Base-by-base conservation (phyloP, 345 rosid genomes). In the Brassica cretica region DNA sequence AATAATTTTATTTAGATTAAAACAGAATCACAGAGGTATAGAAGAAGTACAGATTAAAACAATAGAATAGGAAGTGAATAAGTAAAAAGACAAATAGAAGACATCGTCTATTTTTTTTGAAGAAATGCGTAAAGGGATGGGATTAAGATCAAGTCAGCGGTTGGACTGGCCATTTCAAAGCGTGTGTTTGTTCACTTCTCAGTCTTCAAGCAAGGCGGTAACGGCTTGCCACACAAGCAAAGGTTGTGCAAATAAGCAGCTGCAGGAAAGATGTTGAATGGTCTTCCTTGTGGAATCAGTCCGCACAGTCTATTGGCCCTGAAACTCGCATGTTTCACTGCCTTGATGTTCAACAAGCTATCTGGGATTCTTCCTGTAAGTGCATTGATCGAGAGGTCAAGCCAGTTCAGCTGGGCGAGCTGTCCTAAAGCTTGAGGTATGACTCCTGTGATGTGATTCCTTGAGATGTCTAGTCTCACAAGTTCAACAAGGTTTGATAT, bases 141-240 rank as follows among this genome's bases (percentile, higher is more conserved):
- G 82, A 85, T 73, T 78, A 69, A 55, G 63, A 65, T 75, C 41
- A 82, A 87, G 97, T 88, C 93, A 86, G 97, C 93, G 73, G 73
- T 84, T 78, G 83, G 72, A 85, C 90, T 92, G 98, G 77, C 81
- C 81, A 66, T 69, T 72, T 78, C 8, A 6, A 49, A 49, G 4
- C 53, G 6, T 49, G 56, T 49, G 56, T 49, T 35, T 6, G 53
- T 12, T 80, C 76, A 58, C 79, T 81, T 70, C 76, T 62, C 62
- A 68, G 79, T 81, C 78, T 64, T 83, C 82, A 81, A 84, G 73
- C 98, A 94, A 32, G 95, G 89, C 58, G 91, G 93, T 80, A 94
- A 49, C 5, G 98, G 98, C 66, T 88, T 91, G 76, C 97, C 98
- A 64, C 98, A 94, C 74, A 94, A 82, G 89, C 98, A 94, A 46